Conservation (phyloP, 2,329 filamentous ascomycete genomes). For the Neofusicoccum umdonicola region DNA sequence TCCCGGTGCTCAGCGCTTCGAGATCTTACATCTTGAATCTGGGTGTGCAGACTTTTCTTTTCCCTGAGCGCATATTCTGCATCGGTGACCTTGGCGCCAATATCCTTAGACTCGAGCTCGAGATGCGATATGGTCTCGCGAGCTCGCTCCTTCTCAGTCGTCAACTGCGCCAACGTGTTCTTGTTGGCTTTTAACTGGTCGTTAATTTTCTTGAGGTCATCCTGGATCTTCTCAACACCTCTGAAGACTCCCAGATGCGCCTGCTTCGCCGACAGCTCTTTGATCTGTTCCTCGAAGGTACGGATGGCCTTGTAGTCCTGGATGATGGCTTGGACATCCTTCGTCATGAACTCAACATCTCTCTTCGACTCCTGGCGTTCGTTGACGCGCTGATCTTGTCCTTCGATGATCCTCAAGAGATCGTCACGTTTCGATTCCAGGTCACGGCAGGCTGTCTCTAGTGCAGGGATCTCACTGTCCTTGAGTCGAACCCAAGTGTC, state of each 20-base stretch:
- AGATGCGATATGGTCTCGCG: slow-evolving; percentile 66
- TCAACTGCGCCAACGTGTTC: slow-evolving; percentile 63
- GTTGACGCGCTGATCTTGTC: slow-evolving; percentile 65
- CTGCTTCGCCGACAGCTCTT: slow-evolving; percentile 73
- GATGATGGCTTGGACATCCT: slow-evolving; percentile 72
- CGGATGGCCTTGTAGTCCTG: slow-evolving; percentile 71
- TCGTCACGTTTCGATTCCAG: slow-evolving; percentile 41
- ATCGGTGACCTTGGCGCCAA: slow-evolving; percentile 68
- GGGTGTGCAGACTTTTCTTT: slow-evolving; percentile 67
- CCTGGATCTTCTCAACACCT: slow-evolving; percentile 80
- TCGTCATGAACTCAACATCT: slow-evolving; percentile 72
- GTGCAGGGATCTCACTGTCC: slow-evolving; percentile 64
- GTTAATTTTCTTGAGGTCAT: slow-evolving; percentile 64
- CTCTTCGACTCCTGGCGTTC: slow-evolving; percentile 63
- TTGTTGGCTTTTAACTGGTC: slow-evolving; percentile 68
- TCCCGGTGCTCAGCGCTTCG: slow-evolving; percentile 68
- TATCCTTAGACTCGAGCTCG: slow-evolving; percentile 75
- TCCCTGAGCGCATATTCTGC: slow-evolving; percentile 76
- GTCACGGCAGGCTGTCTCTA: slow-evolving; percentile 62
- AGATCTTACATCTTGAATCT: slow-evolving; percentile 71
- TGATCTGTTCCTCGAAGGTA: slow-evolving; percentile 70
- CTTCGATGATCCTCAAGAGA: slow-evolving; percentile 49
- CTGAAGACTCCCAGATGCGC: slow-evolving; percentile 63
- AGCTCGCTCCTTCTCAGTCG: slow-evolving; percentile 67
- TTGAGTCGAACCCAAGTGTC: slow-evolving; percentile 72